phyloP scores from a whole-genome alignment of 2,329 filamentous ascomycete species.

The Arachnopeziza araneosa region DNA sequence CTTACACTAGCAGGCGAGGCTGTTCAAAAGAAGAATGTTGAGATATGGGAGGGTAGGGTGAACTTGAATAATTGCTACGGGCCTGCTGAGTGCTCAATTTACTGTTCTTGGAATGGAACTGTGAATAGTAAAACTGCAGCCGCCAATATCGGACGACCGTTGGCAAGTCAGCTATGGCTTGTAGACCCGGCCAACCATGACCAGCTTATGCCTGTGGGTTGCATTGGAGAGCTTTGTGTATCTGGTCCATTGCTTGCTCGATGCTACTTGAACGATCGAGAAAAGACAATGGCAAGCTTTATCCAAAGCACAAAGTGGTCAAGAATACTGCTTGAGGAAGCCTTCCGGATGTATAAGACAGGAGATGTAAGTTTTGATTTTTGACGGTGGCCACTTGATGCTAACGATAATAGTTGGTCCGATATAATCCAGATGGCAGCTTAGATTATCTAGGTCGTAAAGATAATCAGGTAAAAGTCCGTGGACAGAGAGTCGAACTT shows the following conservation, averaged over 20 bases:
- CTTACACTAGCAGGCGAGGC: neutral
- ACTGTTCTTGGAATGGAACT: neutral
- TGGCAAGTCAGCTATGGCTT: neutral
- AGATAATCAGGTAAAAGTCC: slow-evolving; percentile 72
- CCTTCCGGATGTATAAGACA: neutral
- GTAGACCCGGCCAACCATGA: neutral
- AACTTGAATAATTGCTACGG: neutral
- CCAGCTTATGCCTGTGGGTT: neutral
- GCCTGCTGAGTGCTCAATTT: neutral
- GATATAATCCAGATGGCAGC: neutral
- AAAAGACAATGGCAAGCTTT: neutral
- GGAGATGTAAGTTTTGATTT: too few relatives aligned
- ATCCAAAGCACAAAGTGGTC: neutral
- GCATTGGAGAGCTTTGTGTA: neutral
- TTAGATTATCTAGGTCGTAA: slow-evolving; percentile 37
- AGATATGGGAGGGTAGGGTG: neutral
- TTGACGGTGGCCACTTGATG: too few relatives aligned
- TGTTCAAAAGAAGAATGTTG: neutral
- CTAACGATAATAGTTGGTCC: too few relatives aligned
- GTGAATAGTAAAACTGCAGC: neutral
- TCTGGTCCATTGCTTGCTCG: neutral
- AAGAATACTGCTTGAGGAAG: neutral
- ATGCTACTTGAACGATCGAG: neutral
- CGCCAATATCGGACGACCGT: neutral
- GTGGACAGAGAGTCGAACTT: slow-evolving; percentile 74